Base-by-base conservation (phyloP, 2,329 filamentous ascomycete species). In the Thielaviopsis punctulata region DNA sequence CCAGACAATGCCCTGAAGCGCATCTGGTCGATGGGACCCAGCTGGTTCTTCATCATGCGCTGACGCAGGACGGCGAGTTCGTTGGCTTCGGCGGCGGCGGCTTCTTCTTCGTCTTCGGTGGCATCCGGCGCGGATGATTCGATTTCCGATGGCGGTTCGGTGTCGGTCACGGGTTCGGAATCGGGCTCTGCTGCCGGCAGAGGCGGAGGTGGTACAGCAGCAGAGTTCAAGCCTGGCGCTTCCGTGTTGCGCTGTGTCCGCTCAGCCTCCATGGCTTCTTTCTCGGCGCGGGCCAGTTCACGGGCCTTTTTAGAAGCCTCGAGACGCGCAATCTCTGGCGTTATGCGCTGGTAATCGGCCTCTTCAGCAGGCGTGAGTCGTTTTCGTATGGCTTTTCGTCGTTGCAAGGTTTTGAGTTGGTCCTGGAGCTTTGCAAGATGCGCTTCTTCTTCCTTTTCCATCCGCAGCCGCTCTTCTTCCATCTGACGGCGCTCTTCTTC, bases 101-200 rank as follows among this genome's bases (percentile, higher is more conserved):
- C 49, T 18, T 51, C 49, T 30, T 52, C 53, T 15, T 55, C 53
- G 22, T 55, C 53, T 33, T 55, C 53, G 24, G 53, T 55, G 24
- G 53, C 50, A 33, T 55, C 53, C 2, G 53, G 49, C 9, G 49
- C 53, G 10, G 53, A 55, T 10, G 53, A 55, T 46, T 55, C 53
- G 23, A 55, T 52, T 33, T 55, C 53, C 12, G 53, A 55, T 19
- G 53, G 53, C 12, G 53, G 53, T 39, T 55, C 53, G 7, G 53
- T 55, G 24, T 55, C 53, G 39, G 53, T 55, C 13, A 52, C 49
- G 6, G 45, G 33, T 25, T 55, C 53, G 15, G 53, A 51, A 36
- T 55, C 53, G 5, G 49, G 47, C 36, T 52, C 53, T 19, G 53
- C 45, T 21, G 41, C 49, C 8, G 39, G 44, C 15, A 44, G 43